phyloP scores from a whole-genome alignment of 2,329 filamentous ascomycete species.

The Claviceps monticola region DNA sequence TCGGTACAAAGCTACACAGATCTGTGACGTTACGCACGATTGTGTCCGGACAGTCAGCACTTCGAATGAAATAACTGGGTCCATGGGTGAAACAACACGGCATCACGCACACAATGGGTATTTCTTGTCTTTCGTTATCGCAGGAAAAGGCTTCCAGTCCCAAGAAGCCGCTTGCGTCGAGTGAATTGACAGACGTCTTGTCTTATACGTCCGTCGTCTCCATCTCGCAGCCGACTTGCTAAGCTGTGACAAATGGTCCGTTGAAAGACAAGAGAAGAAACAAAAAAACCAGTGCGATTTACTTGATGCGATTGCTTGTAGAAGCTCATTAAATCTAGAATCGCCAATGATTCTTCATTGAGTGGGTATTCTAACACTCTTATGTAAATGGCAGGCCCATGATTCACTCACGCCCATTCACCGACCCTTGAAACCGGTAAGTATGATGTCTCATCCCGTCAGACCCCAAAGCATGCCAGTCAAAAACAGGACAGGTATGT shows the following conservation, averaged over 20 bases:
- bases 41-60: too few species aligned
- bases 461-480: neutral
- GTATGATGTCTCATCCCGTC: neutral
- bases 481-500: neutral
- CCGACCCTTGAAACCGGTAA: neutral
- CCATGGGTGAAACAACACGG: too few species aligned
- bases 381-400: conserved; percentile 1
- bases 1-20: neutral
- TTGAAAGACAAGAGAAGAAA: neutral
- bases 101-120: too few species aligned
- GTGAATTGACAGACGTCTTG: neutral
- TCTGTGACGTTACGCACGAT: neutral
- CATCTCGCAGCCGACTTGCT: neutral
- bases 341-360: neutral
- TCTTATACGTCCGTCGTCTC: neutral
- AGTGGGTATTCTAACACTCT: neutral
- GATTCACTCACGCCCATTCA: neutral
- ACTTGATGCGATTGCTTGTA: neutral
- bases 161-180: neutral
- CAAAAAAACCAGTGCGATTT: neutral
- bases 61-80: too few species aligned
- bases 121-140: neutral
- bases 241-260: neutral
- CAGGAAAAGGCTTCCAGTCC: too few species aligned
- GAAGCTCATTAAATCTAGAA: neutral